These are phyloP conservation scores for Annulohypoxylon truncatum DNA, from an alignment of 2,329 filamentous ascomycete species.

Conservation along the genomic window DNA sequence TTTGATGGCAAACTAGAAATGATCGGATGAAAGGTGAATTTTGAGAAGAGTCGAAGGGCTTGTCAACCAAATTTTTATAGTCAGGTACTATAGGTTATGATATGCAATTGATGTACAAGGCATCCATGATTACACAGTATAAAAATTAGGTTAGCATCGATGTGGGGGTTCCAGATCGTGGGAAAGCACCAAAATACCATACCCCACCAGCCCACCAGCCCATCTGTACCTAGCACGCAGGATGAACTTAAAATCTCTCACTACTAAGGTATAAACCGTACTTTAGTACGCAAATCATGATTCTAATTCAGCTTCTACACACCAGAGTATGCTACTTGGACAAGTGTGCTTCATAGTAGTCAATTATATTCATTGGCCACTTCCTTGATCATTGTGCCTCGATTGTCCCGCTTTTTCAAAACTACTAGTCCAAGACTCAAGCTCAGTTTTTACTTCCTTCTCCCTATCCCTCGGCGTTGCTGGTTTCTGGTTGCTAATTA, in stretches of 20 bases:
- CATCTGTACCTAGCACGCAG: no score
- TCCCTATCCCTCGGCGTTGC: neutral
- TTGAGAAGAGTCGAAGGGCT: neutral
- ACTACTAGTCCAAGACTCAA: slow-evolving; percentile 18
- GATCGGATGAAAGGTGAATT: neutral
- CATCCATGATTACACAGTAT: no score
- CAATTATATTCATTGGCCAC: neutral
- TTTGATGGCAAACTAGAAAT: neutral
- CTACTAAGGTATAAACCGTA: no score
- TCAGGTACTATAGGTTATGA: neutral
- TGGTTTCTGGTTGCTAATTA: slow-evolving; percentile 14
- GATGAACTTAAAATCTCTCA: no score
- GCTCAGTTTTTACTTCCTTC: slow-evolving; percentile 1
- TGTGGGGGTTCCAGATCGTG: neutral
- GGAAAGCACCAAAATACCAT: neutral
- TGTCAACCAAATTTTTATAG: neutral
- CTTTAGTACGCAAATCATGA: no score
- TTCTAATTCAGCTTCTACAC: neutral
- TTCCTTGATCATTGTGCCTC: neutral
- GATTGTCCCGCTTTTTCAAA: slow-evolving; percentile 19
- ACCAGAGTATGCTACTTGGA: neutral
- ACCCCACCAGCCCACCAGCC: no score
- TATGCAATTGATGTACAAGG: neutral
- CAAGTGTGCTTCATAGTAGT: neutral
- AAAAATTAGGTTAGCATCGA: neutral